Conservation (phyloP, 768 basidiomycete species). For the Boletus edulis region DNA sequence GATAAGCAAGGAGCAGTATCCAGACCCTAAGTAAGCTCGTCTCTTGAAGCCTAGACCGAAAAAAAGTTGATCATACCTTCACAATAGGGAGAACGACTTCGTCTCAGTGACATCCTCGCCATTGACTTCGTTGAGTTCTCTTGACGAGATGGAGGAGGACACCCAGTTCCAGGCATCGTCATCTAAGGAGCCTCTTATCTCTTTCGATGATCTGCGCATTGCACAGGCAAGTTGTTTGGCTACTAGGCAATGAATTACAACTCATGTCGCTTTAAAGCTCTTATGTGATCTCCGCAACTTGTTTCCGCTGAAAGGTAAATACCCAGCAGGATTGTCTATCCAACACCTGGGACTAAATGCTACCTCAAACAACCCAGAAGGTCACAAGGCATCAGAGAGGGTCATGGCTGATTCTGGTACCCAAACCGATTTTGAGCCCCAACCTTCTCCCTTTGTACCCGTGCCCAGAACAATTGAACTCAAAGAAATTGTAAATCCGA, state of each 20-base stretch:
- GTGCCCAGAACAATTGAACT: conserved; percentile 15
- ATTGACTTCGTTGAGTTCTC: conserved; percentile 68
- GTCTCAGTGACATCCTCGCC: conserved; percentile 67
- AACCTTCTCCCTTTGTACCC: neutral
- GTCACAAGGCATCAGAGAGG: conserved; percentile 8
- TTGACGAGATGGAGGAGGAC: conserved; percentile 54
- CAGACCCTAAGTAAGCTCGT: conserved; percentile 40
- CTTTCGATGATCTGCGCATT: conserved; percentile 50
- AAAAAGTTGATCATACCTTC: neutral
- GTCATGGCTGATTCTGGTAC: conserved; percentile 21
- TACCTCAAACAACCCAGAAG: neutral
- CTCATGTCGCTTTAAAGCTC: conserved; percentile 31
- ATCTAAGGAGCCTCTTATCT: conserved; percentile 28
- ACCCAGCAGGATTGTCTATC: neutral
- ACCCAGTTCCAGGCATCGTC: conserved; percentile 23
- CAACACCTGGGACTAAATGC: neutral
- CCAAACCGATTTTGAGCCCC: conserved; percentile 28
- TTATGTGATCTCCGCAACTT: conserved; percentile 37
- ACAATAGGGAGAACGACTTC: conserved; percentile 18
- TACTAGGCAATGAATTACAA: conserved; percentile 1
- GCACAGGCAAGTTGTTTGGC: conserved; percentile 49
- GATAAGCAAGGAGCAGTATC: conserved; percentile 47
- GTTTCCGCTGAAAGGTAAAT: conserved; percentile 13
- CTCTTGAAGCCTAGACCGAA: neutral
- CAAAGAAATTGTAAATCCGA: conserved; percentile 20